These are phyloP conservation scores for Papilionanthe hybrid DNA, from an alignment of 116 monocot genomes.

Conservation along the genomic window DNA sequence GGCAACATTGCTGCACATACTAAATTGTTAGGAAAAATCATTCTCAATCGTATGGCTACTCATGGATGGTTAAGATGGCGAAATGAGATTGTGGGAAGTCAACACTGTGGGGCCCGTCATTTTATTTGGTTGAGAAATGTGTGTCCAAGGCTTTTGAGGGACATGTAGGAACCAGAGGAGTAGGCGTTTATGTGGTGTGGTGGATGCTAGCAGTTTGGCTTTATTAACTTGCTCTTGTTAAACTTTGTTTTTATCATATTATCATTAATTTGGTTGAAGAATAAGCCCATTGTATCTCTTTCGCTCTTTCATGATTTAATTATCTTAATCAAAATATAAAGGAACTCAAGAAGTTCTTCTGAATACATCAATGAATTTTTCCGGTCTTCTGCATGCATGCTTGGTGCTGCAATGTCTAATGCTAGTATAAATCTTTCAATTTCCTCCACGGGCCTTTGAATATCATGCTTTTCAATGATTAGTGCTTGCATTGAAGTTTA, in stretches of 20 bases:
- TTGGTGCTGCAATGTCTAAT: not conserved
- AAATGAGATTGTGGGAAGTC: not conserved
- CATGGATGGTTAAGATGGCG: not conserved
- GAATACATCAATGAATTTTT: not conserved
- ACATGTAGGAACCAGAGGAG: too few species aligned
- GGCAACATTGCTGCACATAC: not conserved
- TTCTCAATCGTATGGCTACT: not conserved
- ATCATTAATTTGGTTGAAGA: not conserved
- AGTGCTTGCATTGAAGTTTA: not conserved
- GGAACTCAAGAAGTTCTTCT: not conserved
- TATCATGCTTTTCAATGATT: not conserved
- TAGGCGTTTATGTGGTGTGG: not conserved
- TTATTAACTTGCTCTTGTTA: not conserved
- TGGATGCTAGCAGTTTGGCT: not conserved
- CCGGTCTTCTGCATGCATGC: not conserved
- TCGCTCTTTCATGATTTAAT: not conserved
- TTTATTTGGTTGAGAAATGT: not conserved
- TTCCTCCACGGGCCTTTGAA: not conserved
- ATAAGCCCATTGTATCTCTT: not conserved
- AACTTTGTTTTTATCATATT: not conserved
- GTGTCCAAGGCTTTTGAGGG: not conserved
- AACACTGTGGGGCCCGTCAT: not conserved
- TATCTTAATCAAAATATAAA: constrained; percentile 1
- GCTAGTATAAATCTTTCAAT: not conserved
- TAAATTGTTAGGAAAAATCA: not conserved